Evolutionary conservation across 306 rosid genomes (phyloP).

Genomic region (Heteromeles arbutifolia): DNA sequence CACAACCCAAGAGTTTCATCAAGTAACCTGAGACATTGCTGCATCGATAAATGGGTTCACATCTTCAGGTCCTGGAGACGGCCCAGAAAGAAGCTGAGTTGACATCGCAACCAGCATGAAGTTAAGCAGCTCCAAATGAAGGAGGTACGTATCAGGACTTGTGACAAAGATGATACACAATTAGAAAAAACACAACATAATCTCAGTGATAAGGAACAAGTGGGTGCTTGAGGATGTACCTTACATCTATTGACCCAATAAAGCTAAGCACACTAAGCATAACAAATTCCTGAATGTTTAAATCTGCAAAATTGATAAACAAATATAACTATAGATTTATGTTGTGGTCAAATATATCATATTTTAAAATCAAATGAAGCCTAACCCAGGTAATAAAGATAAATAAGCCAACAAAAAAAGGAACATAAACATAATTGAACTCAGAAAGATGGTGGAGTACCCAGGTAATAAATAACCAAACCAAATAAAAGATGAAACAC

Average conservation of each 20-base stretch:
- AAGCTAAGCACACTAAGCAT: constrained; percentile 68
- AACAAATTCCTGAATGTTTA: constrained; percentile 55
- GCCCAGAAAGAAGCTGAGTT: constrained; percentile 94
- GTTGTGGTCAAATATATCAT: not conserved
- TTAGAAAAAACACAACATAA: constrained; percentile 28
- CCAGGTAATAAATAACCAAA: not conserved
- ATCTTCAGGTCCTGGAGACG: constrained; percentile 81
- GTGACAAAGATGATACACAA: constrained; percentile 11
- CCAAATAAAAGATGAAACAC: not conserved
- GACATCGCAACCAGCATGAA: constrained; percentile 91
- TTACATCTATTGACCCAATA: constrained; percentile 72
- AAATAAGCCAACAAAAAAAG: not conserved
- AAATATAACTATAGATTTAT: not conserved
- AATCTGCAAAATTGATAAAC: constrained; percentile 54
- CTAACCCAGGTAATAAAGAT: not conserved
- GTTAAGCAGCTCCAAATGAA: constrained; percentile 90
- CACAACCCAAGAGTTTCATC: constrained; percentile 18
- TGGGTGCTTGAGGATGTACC: constrained; percentile 49
- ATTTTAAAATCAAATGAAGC: not conserved
- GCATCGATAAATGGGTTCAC: constrained; percentile 91
- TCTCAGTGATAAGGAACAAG: constrained; percentile 24
- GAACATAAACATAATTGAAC: not conserved
- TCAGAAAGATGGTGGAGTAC: not conserved
- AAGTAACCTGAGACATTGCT: constrained; percentile 82
- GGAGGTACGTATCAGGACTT: constrained; percentile 59